Conservation (phyloP, 805 yeast species). For the Dipodascus albidus region DNA sequence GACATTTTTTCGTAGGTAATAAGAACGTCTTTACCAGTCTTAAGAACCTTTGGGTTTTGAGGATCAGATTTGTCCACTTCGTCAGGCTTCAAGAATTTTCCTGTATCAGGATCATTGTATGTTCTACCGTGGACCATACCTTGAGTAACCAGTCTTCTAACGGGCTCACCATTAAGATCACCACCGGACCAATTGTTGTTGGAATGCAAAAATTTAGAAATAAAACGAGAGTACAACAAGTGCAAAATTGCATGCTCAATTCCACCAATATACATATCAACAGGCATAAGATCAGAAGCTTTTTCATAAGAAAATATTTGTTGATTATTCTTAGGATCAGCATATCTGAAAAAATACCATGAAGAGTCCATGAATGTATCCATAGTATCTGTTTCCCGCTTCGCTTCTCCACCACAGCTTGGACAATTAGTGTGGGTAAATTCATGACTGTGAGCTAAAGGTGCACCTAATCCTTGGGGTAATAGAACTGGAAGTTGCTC, state of each 20-base stretch:
- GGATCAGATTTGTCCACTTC: constrained; percentile 42
- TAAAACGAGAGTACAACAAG: constrained; percentile 73
- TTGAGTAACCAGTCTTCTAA: constrained; percentile 70
- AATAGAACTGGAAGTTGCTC: constrained; percentile 70
- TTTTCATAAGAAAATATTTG: constrained; percentile 41
- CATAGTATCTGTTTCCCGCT: constrained; percentile 95
- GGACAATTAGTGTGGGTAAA: constrained; percentile 77
- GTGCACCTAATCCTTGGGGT: constrained; percentile 49
- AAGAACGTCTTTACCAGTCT: constrained; percentile 39
- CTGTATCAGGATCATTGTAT: constrained; percentile 55
- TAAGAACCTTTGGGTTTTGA: constrained; percentile 34
- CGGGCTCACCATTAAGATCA: constrained; percentile 60
- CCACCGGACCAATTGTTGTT: constrained; percentile 61
- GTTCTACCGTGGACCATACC: constrained; percentile 98
- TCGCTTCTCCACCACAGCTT: constrained; percentile 53
- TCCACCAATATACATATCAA: constrained; percentile 88
- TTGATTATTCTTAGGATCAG: constrained; percentile 54
- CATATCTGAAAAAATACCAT: constrained; percentile 85
- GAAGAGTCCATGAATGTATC: constrained; percentile 97
- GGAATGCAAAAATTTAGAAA: constrained; percentile 64
- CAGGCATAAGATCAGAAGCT: constrained; percentile 56
- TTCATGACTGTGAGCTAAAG: constrained; percentile 52
- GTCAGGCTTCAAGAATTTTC: constrained; percentile 66
- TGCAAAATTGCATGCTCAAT: constrained; percentile 95
- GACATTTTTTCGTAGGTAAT: constrained; percentile 87